Conservation (phyloP, 352 stramenopile species). For the Phytopythium chamaehyphon region DNA sequence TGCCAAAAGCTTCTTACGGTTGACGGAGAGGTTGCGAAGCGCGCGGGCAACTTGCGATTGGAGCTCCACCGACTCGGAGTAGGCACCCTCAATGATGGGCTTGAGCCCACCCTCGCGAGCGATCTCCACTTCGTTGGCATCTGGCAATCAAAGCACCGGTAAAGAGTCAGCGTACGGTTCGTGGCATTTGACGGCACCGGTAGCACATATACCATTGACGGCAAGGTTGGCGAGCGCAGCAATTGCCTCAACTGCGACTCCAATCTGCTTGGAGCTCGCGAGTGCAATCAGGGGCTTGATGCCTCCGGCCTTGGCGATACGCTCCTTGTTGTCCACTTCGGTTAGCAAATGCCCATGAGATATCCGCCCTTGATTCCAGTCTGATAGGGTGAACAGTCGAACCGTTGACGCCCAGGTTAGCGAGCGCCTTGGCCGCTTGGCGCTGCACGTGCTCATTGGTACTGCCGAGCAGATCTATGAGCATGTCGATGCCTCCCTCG, state of each 20-base stretch:
- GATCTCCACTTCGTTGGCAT: constrained; percentile 92
- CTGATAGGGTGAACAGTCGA: neutral
- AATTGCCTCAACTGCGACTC: constrained; percentile 88
- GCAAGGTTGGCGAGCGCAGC: constrained; percentile 93
- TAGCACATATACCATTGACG: constrained; percentile 88
- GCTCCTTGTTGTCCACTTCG: constrained; percentile 90
- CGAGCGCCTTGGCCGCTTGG: constrained; percentile 92
- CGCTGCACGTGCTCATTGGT: constrained; percentile 88
- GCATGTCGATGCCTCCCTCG: constrained; percentile 92
- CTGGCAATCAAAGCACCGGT: constrained; percentile 26
- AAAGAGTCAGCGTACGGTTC: no score
- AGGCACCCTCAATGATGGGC: constrained; percentile 86
- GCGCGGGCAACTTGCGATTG: constrained; percentile 87
- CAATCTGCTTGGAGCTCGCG: constrained; percentile 78
- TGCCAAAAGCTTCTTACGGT: constrained; percentile 42
- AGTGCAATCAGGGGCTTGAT: constrained; percentile 86
- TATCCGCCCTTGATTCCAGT: no score
- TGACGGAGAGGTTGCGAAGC: constrained; percentile 93
- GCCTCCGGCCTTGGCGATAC: constrained; percentile 87
- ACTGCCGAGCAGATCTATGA: constrained; percentile 88
- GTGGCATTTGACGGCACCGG: no score
- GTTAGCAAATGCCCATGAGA: neutral
- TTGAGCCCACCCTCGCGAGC: constrained; percentile 83
- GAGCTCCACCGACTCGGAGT: constrained; percentile 78
- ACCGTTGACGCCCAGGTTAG: constrained; percentile 92